A percentile compares a stretch with the other conserved stretches of the same genome.
These are phyloP conservation scores for Cercophora scortea DNA, from an alignment of 495 filamentous ascomycete species.

Conservation along the genomic window DNA sequence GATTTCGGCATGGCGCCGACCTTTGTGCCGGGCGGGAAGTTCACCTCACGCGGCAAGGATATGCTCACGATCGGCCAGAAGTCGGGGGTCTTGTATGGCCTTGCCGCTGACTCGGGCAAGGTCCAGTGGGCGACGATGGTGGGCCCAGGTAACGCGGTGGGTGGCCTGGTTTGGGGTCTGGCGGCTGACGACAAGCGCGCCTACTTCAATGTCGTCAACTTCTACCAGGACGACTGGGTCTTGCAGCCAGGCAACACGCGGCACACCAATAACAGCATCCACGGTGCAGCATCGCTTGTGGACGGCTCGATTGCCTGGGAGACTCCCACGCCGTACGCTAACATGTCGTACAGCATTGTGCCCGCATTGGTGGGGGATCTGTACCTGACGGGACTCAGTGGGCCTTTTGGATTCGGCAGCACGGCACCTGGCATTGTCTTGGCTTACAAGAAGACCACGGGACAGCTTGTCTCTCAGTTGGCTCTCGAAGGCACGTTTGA, in stretches of 20 bases:
- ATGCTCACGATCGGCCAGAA: constrained; percentile 31
- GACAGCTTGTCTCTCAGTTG: constrained; percentile 1
- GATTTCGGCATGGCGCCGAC: constrained; percentile 36
- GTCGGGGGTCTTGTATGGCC: constrained; percentile 26
- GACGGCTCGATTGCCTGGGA: constrained; percentile 3
- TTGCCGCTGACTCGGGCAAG: constrained; percentile 22
- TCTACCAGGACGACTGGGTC: constrained; percentile 7
- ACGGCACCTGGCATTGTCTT: constrained; percentile 1
- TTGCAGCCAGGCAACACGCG: constrained; percentile 8
- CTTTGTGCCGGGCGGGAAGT: constrained; percentile 16
- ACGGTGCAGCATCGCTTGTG: constrained; percentile 18
- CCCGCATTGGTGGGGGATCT: constrained; percentile 5
- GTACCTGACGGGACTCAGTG: neutral
- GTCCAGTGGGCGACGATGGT: constrained; percentile 25
- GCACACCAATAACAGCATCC: constrained; percentile 19
- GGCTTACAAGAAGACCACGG: constrained; percentile 6
- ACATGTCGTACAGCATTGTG: neutral
- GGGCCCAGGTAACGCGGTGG: constrained; percentile 14
- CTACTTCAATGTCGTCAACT: constrained; percentile 30
- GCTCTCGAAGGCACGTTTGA: constrained; percentile 1
- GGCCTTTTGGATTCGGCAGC: neutral
- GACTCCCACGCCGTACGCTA: neutral
- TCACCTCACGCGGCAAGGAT: constrained; percentile 8
- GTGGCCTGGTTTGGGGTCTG: constrained; percentile 31
- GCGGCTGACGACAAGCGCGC: constrained; percentile 25